A percentile compares a stretch with the other conserved stretches of the same genome.
These are phyloP conservation scores for Dothidotthia symphoricarpi DNA, from an alignment of 2,329 filamentous ascomycete species.

Conservation along the genomic window DNA sequence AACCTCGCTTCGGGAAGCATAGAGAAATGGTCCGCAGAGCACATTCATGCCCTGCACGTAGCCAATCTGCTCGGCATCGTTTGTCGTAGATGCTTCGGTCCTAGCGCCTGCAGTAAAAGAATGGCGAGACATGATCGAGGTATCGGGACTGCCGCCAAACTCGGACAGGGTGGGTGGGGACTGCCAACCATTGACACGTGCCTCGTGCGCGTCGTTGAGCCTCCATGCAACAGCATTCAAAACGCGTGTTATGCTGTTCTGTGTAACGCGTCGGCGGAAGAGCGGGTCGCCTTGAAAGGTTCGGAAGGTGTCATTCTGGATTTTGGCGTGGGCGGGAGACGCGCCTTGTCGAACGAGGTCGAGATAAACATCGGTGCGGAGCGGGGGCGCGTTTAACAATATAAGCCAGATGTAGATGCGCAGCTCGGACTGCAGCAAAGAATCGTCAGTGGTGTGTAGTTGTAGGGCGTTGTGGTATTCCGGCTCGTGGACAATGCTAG, in stretches of 20 bases:
- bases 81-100: slow-evolving; percentile 36
- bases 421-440: slow-evolving; percentile 67
- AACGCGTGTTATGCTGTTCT: slow-evolving; percentile 89
- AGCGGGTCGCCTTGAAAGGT: slow-evolving; percentile 96
- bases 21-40: slow-evolving; percentile 90
- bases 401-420: slow-evolving; percentile 97
- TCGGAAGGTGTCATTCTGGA: slow-evolving; percentile 96
- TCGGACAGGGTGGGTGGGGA: slow-evolving; percentile 51
- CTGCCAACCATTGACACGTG: slow-evolving; percentile 53
- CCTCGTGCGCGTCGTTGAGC: slow-evolving; percentile 74
- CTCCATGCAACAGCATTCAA: slow-evolving; percentile 95
- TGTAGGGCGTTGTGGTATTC: not conserved
- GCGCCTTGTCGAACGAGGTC: slow-evolving; percentile 87
- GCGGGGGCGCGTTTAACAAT: slow-evolving; percentile 80
- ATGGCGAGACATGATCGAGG: slow-evolving; percentile 34
- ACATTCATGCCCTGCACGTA: slow-evolving; percentile 99
- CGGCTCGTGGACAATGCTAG: too few relatives aligned
- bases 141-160: slow-evolving; percentile 51
- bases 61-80: slow-evolving; percentile 67
- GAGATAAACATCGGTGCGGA: slow-evolving; percentile 86
- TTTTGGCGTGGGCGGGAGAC: slow-evolving; percentile 93
- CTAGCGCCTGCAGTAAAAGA: slow-evolving; percentile 27
- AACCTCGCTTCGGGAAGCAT: slow-evolving; percentile 88
- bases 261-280: slow-evolving; percentile 90
- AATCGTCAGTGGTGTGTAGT: slow-evolving; percentile 3